These are phyloP conservation scores for Carex pumila DNA, from an alignment of 176 grass and related monocot species.

Conservation along the genomic window DNA sequence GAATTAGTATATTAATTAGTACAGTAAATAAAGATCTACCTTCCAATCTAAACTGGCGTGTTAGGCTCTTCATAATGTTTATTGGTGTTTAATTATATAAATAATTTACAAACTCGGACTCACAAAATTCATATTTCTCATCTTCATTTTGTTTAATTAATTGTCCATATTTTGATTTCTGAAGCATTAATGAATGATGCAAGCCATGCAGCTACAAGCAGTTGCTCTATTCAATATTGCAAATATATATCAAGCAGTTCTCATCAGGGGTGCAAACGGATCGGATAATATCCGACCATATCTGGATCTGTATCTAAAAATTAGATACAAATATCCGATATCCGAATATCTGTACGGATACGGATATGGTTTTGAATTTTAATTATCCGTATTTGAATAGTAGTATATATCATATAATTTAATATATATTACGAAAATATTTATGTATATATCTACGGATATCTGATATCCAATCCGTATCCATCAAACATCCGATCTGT, in stretches of 20 bases:
- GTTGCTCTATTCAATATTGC: not conserved
- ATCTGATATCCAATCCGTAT: too few species aligned
- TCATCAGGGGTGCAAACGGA: too few species aligned
- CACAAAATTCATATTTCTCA: not conserved
- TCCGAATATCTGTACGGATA: too few species aligned
- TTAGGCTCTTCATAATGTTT: not conserved
- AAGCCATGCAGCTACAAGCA: not conserved
- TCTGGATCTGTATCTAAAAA: too few species aligned
- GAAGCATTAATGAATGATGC: not conserved
- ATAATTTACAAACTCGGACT: not conserved
- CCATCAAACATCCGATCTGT: too few species aligned
- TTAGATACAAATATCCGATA: too few species aligned
- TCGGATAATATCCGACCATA: too few species aligned
- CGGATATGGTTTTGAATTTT: too few species aligned
- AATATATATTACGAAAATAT: too few species aligned
- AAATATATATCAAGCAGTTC: not conserved
- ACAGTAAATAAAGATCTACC: not conserved
- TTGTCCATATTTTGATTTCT: not conserved
- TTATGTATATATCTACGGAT: too few species aligned
- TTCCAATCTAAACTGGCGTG: conserved; percentile 7
- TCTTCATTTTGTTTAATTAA: not conserved
- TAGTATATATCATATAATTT: too few species aligned
- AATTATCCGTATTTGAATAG: too few species aligned
- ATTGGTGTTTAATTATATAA: not conserved
- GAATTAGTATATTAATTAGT: not conserved